These are phyloP conservation scores for Chaetomium sp. DNA, from an alignment of 2,329 filamentous ascomycete genomes.

Conservation along the genomic window DNA sequence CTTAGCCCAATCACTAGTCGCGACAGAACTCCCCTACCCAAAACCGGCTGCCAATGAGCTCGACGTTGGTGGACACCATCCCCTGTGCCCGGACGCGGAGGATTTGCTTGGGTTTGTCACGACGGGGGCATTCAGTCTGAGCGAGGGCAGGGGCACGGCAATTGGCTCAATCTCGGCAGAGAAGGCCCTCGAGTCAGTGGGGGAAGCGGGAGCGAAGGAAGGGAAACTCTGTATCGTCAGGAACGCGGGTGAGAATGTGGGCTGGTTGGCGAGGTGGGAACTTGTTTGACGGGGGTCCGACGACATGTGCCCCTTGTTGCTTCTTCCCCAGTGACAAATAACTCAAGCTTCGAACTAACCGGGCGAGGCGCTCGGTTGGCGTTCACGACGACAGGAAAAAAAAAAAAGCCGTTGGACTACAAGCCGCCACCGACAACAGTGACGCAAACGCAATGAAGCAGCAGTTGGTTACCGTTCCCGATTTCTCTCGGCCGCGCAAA, in stretches of 20 bases:
- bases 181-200: constrained; percentile 53
- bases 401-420: not conserved
- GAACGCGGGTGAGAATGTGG: constrained; percentile 75
- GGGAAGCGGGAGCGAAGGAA: constrained; percentile 41
- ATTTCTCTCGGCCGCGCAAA: not conserved
- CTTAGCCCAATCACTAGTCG: constrained; percentile 51
- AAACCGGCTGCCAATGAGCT: constrained; percentile 42
- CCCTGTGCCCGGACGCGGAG: constrained; percentile 68
- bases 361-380: not conserved
- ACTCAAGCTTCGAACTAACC: not conserved
- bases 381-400: not conserved
- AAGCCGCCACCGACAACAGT: not conserved
- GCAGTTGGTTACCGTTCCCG: not conserved
- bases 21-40: constrained; percentile 43
- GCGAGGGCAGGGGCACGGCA: constrained; percentile 72
- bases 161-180: constrained; percentile 69
- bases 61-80: constrained; percentile 58
- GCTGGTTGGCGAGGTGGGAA: constrained; percentile 80
- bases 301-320: not conserved
- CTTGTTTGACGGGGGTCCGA: constrained; percentile 40
- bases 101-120: constrained; percentile 92
- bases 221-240: constrained; percentile 74
- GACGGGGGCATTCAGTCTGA: constrained; percentile 79
- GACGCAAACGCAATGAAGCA: not conserved
- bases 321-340: not conserved